Evolutionary conservation across 257 asterid genomes (phyloP), one percentile per base, ranked within the genome.

Genomic region (Voacanga thouarsii): DNA sequence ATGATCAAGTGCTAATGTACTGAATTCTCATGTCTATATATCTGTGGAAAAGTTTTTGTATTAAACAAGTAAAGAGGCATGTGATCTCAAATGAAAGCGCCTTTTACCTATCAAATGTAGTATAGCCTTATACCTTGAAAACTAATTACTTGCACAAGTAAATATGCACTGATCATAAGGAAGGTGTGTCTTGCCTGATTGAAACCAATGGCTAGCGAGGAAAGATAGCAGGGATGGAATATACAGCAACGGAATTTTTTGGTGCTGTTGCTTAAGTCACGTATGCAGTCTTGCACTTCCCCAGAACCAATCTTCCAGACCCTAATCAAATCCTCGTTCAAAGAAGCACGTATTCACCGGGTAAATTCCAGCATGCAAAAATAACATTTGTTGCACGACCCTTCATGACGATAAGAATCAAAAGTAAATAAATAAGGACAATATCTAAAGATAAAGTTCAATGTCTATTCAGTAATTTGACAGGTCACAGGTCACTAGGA

Each of bases 261-360:
- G 76, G 79, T 77, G 12, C 63, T 75, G 63, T 50, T 57, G 74
- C 84, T 82, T 43, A 78, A 79, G 76, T 85, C 88, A 19, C 75
- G 79, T 28, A 85, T 53, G 76, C 88, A 75, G n/a, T 80, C 53
- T 33, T 76, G 72, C 77, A 69, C 74, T 56, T 81, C 83, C 26
- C 86, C 78, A 30, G 84, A 78, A 10, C 84, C 83, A 56, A 85
- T 33, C 63, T 80, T 82, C 86, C 88, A 85, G 49, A 85, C 86
- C 80, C 79, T 80, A 43, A 85, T 75, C 53, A 50, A 63, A 73
- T 85, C 88, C 75, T 82, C 86, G 43, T 85, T 85, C 75, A 82
- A 41, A 24, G 86, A 85, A 55, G 86, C 86, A 51, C 82, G 61
- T 70, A 76, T 76, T 82, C 86, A 28, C 88, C 88, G 9, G 82